These are phyloP conservation scores for Erythrophleum fordii DNA, from an alignment of 306 rosid species.

Conservation along the genomic window DNA sequence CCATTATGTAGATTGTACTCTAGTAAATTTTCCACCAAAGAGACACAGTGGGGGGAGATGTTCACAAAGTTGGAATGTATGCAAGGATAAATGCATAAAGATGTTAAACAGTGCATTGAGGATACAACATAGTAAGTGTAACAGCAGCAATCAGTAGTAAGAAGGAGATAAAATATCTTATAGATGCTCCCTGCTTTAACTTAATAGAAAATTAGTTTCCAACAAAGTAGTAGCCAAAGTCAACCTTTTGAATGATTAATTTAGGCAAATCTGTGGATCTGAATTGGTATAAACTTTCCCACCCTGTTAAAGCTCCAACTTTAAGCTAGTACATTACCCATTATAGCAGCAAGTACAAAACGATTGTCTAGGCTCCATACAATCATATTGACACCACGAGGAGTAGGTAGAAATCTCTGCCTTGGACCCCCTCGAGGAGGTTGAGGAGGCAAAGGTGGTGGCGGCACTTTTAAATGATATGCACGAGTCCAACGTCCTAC, in stretches of 20 bases:
- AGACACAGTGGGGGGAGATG: background rate
- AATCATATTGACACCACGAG: slow-evolving; percentile 95
- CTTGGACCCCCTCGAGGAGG: slow-evolving; percentile 94
- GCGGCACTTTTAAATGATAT: slow-evolving; percentile 91
- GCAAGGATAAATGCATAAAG: slow-evolving; percentile 23
- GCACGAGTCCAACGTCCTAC: slow-evolving; percentile 90
- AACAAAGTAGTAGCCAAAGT: background rate
- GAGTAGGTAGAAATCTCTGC: slow-evolving; percentile 83
- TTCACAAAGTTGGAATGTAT: slow-evolving; percentile 12
- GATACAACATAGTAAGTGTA: background rate
- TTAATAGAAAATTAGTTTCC: slow-evolving; percentile 21
- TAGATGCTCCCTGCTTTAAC: slow-evolving; percentile 29
- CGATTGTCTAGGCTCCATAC: slow-evolving; percentile 96
- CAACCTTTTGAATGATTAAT: slow-evolving; percentile 9
- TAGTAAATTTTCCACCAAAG: slow-evolving; percentile 28
- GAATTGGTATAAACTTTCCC: slow-evolving; percentile 6
- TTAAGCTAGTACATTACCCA: slow-evolving; percentile 61
- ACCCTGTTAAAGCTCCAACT: slow-evolving; percentile 5
- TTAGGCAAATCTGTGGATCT: slow-evolving; percentile 15
- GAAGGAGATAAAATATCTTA: slow-evolving; percentile 14
- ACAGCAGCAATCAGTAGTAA: slow-evolving; percentile 29
- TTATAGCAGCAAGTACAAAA: slow-evolving; percentile 93
- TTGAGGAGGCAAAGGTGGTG: slow-evolving; percentile 92
- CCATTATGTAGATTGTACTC: slow-evolving; percentile 25
- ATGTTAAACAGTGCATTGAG: background rate